These are phyloP conservation scores for Aspergillus ellipticus DNA, from an alignment of 495 filamentous ascomycete species.

Conservation along the genomic window DNA sequence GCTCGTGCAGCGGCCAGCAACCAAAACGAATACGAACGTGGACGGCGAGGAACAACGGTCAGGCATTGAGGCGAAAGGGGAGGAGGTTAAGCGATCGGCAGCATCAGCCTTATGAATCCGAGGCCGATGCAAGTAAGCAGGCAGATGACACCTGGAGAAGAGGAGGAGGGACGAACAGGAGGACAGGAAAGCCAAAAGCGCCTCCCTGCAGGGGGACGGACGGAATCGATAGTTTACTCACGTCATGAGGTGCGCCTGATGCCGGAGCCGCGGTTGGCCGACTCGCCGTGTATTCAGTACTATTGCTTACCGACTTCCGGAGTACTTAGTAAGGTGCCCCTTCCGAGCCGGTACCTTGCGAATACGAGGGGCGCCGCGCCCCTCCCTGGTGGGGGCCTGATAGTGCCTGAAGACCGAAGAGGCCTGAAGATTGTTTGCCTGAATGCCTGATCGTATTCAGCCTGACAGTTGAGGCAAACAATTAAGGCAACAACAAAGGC, in stretches of 20 bases:
- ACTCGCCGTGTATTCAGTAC: background rate
- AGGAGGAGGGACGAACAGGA: background rate
- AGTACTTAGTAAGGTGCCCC: too few species aligned
- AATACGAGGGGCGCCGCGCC: too few species aligned
- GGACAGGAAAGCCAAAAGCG: background rate
- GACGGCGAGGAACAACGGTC: background rate
- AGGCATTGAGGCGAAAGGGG: background rate
- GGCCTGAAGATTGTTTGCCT: too few species aligned
- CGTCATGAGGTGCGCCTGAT: background rate
- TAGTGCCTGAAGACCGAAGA: too few species aligned
- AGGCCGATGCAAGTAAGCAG: background rate
- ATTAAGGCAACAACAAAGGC: too few species aligned
- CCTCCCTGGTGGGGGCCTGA: too few species aligned
- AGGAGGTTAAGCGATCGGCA: too few species aligned
- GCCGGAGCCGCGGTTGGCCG: background rate
- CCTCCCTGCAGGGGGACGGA: background rate
- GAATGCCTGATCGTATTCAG: too few species aligned
- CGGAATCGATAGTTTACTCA: background rate
- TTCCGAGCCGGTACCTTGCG: too few species aligned
- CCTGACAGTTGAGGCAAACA: too few species aligned
- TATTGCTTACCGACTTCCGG: too few species aligned
- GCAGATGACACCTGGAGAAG: background rate
- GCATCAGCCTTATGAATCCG: background rate
- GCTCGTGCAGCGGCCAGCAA: background rate
- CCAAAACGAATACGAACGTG: conserved; percentile 2